Conservation (phyloP, 2,329 filamentous ascomycete genomes). For the Colletotrichum limetticola region DNA sequence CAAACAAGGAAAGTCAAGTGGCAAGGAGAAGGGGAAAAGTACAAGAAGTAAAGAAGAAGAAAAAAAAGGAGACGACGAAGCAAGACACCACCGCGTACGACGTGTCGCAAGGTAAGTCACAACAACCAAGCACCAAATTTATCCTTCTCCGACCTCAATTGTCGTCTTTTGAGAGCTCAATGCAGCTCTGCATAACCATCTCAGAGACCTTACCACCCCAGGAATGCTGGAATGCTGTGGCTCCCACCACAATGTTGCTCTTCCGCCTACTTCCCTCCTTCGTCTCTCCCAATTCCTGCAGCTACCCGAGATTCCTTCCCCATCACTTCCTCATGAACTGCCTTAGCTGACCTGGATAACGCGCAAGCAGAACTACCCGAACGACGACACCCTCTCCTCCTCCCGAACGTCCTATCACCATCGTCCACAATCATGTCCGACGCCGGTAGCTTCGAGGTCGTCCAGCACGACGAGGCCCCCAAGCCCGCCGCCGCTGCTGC, state of each 20-base stretch:
- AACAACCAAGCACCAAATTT: neutral
- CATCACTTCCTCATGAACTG: neutral
- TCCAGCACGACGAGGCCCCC: constrained; percentile 54
- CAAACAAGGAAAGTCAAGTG: constrained; percentile 14
- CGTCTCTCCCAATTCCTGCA: constrained; percentile 21
- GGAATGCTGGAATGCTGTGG: constrained; percentile 22
- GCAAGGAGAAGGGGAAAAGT: neutral
- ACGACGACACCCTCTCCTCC: constrained; percentile 12
- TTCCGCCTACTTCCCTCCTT: neutral
- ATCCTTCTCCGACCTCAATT: constrained; percentile 14
- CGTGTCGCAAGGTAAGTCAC: constrained; percentile 29
- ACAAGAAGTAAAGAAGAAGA: neutral
- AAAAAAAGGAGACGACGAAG: constrained; percentile 5
- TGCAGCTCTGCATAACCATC: constrained; percentile 9
- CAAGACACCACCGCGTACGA: constrained; percentile 3
- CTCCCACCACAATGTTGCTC: neutral
- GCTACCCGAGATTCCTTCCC: constrained; percentile 10
- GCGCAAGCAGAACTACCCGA: constrained; percentile 13
- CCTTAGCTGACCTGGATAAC: constrained; percentile 16
- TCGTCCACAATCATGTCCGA: constrained; percentile 54
- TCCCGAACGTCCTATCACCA: constrained; percentile 16
- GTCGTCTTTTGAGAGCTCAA: constrained; percentile 1
- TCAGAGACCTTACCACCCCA: neutral
- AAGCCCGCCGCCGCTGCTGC: constrained; percentile 39
- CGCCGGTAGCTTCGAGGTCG: constrained; percentile 56